These are phyloP conservation scores for Bisporella sp. DNA, from an alignment of 2,329 filamentous ascomycete genomes.

Conservation along the genomic window DNA sequence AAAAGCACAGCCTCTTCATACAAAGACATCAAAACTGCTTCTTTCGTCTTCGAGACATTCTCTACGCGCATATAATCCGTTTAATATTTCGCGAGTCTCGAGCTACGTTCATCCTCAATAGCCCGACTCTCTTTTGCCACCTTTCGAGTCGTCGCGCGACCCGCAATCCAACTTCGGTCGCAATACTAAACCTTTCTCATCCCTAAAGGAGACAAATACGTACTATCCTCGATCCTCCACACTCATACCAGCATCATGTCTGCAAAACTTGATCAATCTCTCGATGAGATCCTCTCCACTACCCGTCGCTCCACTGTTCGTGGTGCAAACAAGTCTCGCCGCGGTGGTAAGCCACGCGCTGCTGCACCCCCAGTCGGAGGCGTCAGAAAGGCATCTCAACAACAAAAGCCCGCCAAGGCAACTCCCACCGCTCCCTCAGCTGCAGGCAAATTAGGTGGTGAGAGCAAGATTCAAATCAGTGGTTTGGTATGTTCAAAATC, in stretches of 20 bases:
- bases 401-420: slow-evolving; percentile 53
- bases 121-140: slow-evolving; percentile 19
- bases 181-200: slow-evolving; percentile 7
- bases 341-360: slow-evolving; percentile 8
- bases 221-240: slow-evolving; percentile 15
- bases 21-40: no score
- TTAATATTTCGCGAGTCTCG: slow-evolving; percentile 7
- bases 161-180: slow-evolving; percentile 11
- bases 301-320: slow-evolving; percentile 34
- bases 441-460: slow-evolving; percentile 41
- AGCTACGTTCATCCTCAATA: slow-evolving; percentile 22
- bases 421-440: slow-evolving; percentile 55
- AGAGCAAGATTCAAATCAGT: slow-evolving; percentile 98
- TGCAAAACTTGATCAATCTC: slow-evolving; percentile 92
- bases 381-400: slow-evolving; percentile 68
- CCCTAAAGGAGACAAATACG: slow-evolving; percentile 13
- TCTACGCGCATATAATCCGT: slow-evolving; percentile 2
- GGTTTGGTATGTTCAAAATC: slow-evolving; percentile 69
- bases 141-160: slow-evolving; percentile 16
- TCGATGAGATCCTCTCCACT: slow-evolving; percentile 92
- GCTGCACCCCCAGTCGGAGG: slow-evolving; percentile 70
- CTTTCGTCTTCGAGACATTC: slow-evolving; percentile 14
- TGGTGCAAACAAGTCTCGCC: slow-evolving; percentile 32
- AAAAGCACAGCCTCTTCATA: no score
- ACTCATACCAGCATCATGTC: slow-evolving; percentile 58